Percentiles rank a stretch among this genome's conserved stretches.
These are phyloP conservation scores for Ceratobasidium sp. DNA, from an alignment of 1,284 basidiomycete species.

Conservation along the genomic window DNA sequence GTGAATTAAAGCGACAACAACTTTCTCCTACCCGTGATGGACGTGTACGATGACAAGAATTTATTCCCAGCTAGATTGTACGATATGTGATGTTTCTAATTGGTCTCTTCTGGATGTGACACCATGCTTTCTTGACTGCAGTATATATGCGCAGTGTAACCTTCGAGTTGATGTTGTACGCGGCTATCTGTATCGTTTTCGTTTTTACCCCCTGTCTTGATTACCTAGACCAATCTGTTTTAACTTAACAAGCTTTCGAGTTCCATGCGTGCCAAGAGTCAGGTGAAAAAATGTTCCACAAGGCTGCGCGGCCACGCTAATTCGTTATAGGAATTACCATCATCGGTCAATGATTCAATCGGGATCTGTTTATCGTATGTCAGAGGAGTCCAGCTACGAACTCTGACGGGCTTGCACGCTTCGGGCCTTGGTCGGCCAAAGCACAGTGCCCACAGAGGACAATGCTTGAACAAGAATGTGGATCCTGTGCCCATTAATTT, in stretches of 20 bases:
- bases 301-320: background rate
- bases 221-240: background rate
- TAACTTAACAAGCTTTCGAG: conserved; percentile 14
- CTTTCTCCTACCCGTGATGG: conserved; percentile 5
- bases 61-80: conserved; percentile 36
- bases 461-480: conserved; percentile 15
- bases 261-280: background rate
- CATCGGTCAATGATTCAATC: conserved; percentile 1
- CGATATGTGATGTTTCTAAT: conserved; percentile 2
- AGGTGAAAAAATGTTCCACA: background rate
- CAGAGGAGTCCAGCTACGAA: background rate
- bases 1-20: conserved; percentile 30
- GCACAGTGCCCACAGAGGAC: background rate
- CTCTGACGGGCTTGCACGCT: background rate
- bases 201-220: conserved; percentile 11
- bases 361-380: conserved; percentile 3
- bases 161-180: conserved; percentile 22
- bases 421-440: background rate
- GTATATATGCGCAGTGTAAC: conserved; percentile 42
- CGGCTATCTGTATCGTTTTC: conserved; percentile 30
- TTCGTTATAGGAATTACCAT: conserved; percentile 17
- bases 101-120: conserved; percentile 2
- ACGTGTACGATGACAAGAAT: conserved; percentile 7
- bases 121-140: conserved; percentile 43
- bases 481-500: conserved; percentile 1